phyloP scores from a whole-genome alignment of 2,329 filamentous ascomycete genomes.

The Xylariaceae sp. region DNA sequence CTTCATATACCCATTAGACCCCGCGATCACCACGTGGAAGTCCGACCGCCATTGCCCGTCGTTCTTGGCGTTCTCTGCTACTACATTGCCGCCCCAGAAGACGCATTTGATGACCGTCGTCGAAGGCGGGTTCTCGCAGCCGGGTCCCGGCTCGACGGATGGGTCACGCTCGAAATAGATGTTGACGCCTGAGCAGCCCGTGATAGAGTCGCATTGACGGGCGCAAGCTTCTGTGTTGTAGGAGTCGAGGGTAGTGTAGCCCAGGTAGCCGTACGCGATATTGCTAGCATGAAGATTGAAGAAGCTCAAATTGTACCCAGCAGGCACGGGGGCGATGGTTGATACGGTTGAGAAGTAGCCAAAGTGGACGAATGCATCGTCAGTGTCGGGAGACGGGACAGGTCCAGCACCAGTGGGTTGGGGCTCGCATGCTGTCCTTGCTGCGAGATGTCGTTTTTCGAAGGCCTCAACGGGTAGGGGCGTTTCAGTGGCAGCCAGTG shows the following conservation, averaged over 20 bases:
- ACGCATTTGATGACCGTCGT: slow-evolving; percentile 36
- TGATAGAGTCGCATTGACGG: slow-evolving; percentile 26
- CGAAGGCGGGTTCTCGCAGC: slow-evolving; percentile 26
- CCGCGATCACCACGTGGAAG: slow-evolving; percentile 43
- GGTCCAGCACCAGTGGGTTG: slow-evolving; percentile 36
- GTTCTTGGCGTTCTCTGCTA: slow-evolving; percentile 28
- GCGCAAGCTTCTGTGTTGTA: slow-evolving; percentile 32
- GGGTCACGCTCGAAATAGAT: slow-evolving; percentile 37
- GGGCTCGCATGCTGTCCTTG: slow-evolving; percentile 25
- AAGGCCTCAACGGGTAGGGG: slow-evolving; percentile 26
- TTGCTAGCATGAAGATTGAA: slow-evolving; percentile 34
- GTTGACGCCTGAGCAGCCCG: slow-evolving; percentile 33
- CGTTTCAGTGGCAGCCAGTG: slow-evolving; percentile 24
- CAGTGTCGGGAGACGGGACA: slow-evolving; percentile 37
- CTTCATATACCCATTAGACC: slow-evolving; percentile 45
- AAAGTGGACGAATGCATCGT: slow-evolving; percentile 33
- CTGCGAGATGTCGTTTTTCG: slow-evolving; percentile 9
- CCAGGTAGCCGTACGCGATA: slow-evolving; percentile 37
- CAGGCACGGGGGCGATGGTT: slow-evolving; percentile 30
- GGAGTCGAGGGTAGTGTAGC: slow-evolving; percentile 25
- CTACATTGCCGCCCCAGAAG: slow-evolving; percentile 34
- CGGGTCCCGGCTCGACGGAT: slow-evolving; percentile 24
- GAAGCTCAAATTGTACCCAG: slow-evolving; percentile 40
- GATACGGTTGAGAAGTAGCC: slow-evolving; percentile 26
- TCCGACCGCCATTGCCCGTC: slow-evolving; percentile 22